Conservation (phyloP, 495 filamentous ascomycete genomes). For the Venustampulla echinocandica region DNA sequence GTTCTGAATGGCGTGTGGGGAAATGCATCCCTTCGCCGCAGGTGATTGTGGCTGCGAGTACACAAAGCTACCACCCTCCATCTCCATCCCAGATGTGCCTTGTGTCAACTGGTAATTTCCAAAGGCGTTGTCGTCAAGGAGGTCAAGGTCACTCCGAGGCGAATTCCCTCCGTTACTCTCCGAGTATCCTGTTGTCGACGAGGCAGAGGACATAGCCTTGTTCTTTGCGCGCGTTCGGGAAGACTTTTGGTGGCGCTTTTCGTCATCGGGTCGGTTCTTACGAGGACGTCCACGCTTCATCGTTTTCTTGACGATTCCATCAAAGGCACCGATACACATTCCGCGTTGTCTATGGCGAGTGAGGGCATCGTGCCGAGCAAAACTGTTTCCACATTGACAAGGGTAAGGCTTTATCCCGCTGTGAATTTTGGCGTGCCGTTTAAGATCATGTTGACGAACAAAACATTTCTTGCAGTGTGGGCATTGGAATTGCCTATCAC, state of each 20-base stretch:
- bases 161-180: conserved; percentile 34
- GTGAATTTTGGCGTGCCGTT: conserved; percentile 94
- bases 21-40: conserved; percentile 19
- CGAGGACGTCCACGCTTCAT: conserved; percentile 56
- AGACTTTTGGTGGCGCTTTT: conserved; percentile 58
- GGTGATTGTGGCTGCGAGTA: conserved; percentile 18
- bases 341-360: conserved; percentile 90
- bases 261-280: conserved; percentile 56
- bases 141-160: conserved; percentile 33
- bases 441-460: conserved; percentile 92
- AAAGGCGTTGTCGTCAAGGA: conserved; percentile 37
- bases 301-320: conserved; percentile 65
- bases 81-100: background rate
- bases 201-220: conserved; percentile 35
- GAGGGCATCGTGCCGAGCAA: conserved; percentile 88
- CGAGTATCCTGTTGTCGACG: conserved; percentile 41
- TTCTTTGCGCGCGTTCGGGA: conserved; percentile 43
- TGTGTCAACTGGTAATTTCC: conserved; percentile 33
- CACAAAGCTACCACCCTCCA: conserved; percentile 11
- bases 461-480: conserved; percentile 87
- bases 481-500: conserved; percentile 87
- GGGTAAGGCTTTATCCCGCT: conserved; percentile 86
- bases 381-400: conserved; percentile 83
- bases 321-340: conserved; percentile 89
- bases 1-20: conserved; percentile 19